phyloP scores from a whole-genome alignment of 306 rosid genomes.

The Medicago ruthenica region DNA sequence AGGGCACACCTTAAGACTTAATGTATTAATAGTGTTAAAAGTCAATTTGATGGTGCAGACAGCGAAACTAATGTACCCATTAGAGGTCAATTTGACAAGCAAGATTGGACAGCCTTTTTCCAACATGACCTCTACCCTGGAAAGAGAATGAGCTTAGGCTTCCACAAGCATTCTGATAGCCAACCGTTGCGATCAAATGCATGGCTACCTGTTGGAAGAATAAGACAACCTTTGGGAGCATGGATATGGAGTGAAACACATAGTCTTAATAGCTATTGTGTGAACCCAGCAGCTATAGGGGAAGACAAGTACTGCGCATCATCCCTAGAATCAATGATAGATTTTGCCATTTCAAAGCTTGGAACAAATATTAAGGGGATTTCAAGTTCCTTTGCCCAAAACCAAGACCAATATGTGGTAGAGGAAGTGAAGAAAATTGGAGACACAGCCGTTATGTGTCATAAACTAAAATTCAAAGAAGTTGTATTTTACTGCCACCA shows the following conservation, averaged over 20 bases:
- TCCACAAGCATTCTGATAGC: background rate
- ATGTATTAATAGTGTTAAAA: too few species aligned
- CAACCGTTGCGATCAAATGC: background rate
- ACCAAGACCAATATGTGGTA: background rate
- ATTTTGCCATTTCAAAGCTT: constrained; percentile 26
- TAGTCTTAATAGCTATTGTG: background rate
- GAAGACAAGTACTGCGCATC: constrained; percentile 27
- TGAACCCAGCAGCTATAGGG: constrained; percentile 1
- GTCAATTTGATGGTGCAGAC: constrained; percentile 10
- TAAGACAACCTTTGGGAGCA: constrained; percentile 7
- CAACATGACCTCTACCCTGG: constrained; percentile 35
- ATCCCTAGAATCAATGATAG: constrained; percentile 18
- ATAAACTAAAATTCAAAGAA: constrained; percentile 14
- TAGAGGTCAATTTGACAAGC: constrained; percentile 12
- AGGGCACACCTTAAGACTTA: too few species aligned
- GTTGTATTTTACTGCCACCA: constrained; percentile 23
- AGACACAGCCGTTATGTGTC: constrained; percentile 30
- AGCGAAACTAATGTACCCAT: background rate
- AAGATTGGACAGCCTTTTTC: constrained; percentile 33
- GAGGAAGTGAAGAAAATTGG: constrained; percentile 31
- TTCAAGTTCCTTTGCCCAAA: constrained; percentile 26
- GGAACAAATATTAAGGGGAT: constrained; percentile 17
- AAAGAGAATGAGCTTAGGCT: constrained; percentile 16
- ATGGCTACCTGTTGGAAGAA: background rate
- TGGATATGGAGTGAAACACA: background rate